A percentile compares a stretch with the other conserved stretches of the same genome.
Evolutionary conservation across 768 basidiomycete genomes (phyloP).

Genomic region (Rhizopogon vinicolor): DNA sequence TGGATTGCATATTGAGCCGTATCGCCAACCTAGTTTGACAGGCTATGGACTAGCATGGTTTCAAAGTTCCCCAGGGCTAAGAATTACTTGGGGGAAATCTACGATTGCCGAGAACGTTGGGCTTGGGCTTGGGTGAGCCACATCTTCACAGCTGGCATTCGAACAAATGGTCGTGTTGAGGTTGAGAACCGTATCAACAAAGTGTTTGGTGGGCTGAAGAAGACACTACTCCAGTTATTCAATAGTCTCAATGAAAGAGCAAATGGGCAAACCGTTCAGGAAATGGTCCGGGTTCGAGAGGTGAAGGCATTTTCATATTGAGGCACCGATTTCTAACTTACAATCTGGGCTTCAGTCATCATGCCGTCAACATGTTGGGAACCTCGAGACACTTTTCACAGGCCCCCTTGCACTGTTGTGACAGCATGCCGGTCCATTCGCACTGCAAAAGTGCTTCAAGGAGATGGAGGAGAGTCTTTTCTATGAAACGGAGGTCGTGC

Average conservation of each 20-base stretch:
- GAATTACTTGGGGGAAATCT: constrained; percentile 26
- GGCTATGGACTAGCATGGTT: too few species aligned
- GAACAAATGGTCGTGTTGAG: constrained; percentile 30
- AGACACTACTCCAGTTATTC: constrained; percentile 17
- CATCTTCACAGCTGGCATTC: constrained; percentile 27
- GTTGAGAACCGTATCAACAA: constrained; percentile 26
- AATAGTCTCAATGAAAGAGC: constrained; percentile 21
- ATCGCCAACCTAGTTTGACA: constrained; percentile 13
- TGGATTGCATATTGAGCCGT: constrained; percentile 25
- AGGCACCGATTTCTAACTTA: neutral
- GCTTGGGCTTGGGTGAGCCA: constrained; percentile 28
- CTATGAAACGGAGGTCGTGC: constrained; percentile 21
- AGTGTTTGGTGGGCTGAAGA: constrained; percentile 19
- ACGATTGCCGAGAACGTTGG: constrained; percentile 27
- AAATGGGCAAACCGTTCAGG: constrained; percentile 9
- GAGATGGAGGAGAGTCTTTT: constrained; percentile 29
- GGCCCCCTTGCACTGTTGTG: constrained; percentile 18
- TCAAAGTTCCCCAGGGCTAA: constrained; percentile 11
- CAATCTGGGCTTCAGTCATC: constrained; percentile 15
- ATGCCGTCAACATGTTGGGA: constrained; percentile 17
- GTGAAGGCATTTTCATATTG: too few species aligned
- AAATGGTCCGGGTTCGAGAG: constrained; percentile 9
- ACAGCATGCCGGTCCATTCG: constrained; percentile 25
- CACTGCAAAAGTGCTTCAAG: constrained; percentile 21
- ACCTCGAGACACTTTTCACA: constrained; percentile 25